Percentiles rank a stretch among this genome's conserved stretches.
These are phyloP conservation scores for Salix koriyanagi DNA, from an alignment of 345 rosid species.

Conservation along the genomic window DNA sequence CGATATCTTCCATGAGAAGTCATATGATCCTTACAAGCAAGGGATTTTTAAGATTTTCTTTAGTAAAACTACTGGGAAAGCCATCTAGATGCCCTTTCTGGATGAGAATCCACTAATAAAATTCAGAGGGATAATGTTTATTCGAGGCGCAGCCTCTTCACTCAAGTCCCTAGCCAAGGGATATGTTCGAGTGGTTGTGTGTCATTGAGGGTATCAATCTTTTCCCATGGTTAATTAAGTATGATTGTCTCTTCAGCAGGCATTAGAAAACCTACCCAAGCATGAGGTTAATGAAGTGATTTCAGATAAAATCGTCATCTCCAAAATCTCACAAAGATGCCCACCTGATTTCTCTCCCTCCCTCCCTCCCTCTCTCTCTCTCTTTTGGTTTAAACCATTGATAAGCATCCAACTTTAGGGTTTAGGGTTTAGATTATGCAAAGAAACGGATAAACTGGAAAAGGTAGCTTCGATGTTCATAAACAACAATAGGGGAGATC, in stretches of 20 bases:
- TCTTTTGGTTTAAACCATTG: constrained; percentile 22
- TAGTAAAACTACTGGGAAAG: constrained; percentile 19
- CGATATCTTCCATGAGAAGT: constrained; percentile 19
- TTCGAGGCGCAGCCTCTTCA: constrained; percentile 12
- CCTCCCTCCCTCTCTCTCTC: too few relatives aligned
- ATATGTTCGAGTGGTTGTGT: constrained; percentile 30
- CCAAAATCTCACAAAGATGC: constrained; percentile 33
- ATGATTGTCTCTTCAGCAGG: constrained; percentile 11
- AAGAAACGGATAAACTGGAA: constrained; percentile 32
- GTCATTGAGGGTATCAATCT: constrained; percentile 33
- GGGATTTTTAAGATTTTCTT: neutral
- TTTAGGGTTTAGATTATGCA: constrained; percentile 36
- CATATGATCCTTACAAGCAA: neutral
- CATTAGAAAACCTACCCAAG: constrained; percentile 12
- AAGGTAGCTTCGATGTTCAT: constrained; percentile 32
- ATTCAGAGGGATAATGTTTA: constrained; percentile 3
- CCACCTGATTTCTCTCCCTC: constrained; percentile 9
- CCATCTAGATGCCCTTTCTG: neutral
- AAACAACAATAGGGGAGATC: constrained; percentile 22
- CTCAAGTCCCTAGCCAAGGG: constrained; percentile 12
- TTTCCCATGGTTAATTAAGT: constrained; percentile 16
- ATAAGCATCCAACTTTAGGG: constrained; percentile 5
- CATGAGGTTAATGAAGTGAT: constrained; percentile 16
- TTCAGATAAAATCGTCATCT: constrained; percentile 15
- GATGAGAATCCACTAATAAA: constrained; percentile 17